Evolutionary conservation across 495 filamentous ascomycete species (phyloP).

Genomic region (Neurospora sp.): DNA sequence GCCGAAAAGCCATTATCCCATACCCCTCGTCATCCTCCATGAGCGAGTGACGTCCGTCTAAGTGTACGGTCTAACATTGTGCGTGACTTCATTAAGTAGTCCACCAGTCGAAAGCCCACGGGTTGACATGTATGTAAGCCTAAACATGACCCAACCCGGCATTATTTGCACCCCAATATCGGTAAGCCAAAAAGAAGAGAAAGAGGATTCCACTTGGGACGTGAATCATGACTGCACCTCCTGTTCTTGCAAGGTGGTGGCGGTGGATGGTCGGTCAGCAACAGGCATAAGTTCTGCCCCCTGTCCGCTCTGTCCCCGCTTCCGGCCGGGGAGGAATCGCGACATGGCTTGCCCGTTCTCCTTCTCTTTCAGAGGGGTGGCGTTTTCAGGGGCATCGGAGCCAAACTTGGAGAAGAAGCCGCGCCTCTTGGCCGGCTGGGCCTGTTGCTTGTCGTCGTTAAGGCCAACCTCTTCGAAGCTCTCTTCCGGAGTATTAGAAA

Average conservation of each 20-base stretch:
- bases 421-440: conserved; percentile 53
- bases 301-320: conserved; percentile 63
- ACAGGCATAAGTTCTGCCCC: conserved; percentile 55
- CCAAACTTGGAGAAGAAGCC: conserved; percentile 76
- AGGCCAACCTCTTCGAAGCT: conserved; percentile 86
- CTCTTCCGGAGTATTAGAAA: conserved; percentile 54
- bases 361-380: conserved; percentile 25
- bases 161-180: neutral
- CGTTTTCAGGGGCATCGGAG: conserved; percentile 37
- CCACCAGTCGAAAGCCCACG: neutral
- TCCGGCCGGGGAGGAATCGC: conserved; percentile 62
- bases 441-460: conserved; percentile 50
- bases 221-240: conserved; percentile 24
- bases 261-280: conserved; percentile 23
- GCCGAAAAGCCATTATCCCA: neutral
- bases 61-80: neutral
- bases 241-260: conserved; percentile 19
- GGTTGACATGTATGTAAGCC: neutral
- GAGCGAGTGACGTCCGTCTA: conserved; percentile 1
- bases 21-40: neutral
- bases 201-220: neutral
- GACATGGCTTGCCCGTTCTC: conserved; percentile 31
- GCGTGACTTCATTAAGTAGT: neutral
- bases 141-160: neutral
- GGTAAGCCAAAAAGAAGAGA: neutral